A percentile compares a stretch with the other conserved stretches of the same genome.
phyloP scores from a whole-genome alignment of 2,329 filamentous ascomycete genomes.

The Xylariaceae sp. region DNA sequence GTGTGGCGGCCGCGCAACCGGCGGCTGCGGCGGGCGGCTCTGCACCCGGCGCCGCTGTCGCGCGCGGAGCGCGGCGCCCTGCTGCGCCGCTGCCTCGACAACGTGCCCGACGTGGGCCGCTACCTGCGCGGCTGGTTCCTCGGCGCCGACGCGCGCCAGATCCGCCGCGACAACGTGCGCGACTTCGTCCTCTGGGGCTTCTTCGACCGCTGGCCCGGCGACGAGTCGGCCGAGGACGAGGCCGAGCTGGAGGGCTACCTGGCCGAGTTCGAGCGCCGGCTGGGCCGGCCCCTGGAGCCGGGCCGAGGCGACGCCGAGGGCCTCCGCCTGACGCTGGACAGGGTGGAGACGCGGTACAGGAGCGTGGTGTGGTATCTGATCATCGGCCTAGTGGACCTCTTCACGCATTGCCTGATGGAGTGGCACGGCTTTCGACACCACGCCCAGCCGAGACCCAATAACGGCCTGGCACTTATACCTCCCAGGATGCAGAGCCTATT shows the following conservation, averaged over 20 bases:
- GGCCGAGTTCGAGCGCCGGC: constrained; percentile 42
- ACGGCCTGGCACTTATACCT: constrained; percentile 44
- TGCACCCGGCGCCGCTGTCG: constrained; percentile 34
- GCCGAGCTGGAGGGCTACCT: constrained; percentile 40
- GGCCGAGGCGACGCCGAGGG: constrained; percentile 50
- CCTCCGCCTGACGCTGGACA: constrained; percentile 59
- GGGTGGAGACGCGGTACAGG: constrained; percentile 51
- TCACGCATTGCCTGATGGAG: constrained; percentile 36
- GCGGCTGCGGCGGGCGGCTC: constrained; percentile 30
- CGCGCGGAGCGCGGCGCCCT: constrained; percentile 43
- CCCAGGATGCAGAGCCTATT: constrained; percentile 45
- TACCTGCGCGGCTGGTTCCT: constrained; percentile 61
- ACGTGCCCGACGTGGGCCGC: constrained; percentile 44
- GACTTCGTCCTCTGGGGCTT: constrained; percentile 65
- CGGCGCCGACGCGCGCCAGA: constrained; percentile 47
- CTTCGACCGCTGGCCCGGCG: constrained; percentile 36
- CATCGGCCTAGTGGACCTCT: constrained; percentile 46
- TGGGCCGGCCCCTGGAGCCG: constrained; percentile 41
- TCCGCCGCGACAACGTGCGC: constrained; percentile 59
- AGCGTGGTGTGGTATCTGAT: constrained; percentile 58
- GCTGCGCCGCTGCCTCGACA: constrained; percentile 48
- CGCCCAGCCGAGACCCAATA: constrained; percentile 31
- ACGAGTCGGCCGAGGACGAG: constrained; percentile 24
- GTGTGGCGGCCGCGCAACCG: constrained; percentile 35
- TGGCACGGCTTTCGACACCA: constrained; percentile 46